Conservation (phyloP, 768 basidiomycete species). For the Chalciporus chontae region DNA sequence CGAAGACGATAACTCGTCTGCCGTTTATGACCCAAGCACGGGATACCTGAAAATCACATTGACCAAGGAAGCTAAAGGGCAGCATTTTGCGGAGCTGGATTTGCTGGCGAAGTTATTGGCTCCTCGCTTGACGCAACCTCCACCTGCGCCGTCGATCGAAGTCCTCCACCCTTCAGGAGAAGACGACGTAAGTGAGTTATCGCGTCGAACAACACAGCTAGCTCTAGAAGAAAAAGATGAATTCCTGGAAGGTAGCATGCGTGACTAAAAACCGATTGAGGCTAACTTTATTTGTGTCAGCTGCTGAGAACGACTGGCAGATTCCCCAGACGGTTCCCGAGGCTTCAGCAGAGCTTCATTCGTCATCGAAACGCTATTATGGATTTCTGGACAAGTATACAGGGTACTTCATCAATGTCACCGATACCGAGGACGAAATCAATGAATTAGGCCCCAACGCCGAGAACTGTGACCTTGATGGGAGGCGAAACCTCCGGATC, state of each 20-base stretch:
- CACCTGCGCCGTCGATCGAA: constrained; percentile 48
- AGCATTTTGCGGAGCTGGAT: constrained; percentile 75
- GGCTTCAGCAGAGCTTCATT: constrained; percentile 34
- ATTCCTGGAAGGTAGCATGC: constrained; percentile 49
- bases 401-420: constrained; percentile 71
- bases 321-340: constrained; percentile 60
- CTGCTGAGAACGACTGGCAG: constrained; percentile 77
- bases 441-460: constrained; percentile 72
- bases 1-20: constrained; percentile 64
- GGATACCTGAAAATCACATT: constrained; percentile 75
- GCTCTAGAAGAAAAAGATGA: constrained; percentile 52
- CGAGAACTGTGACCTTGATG: constrained; percentile 49
- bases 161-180: constrained; percentile 38
- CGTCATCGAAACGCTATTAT: constrained; percentile 50
- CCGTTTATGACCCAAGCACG: constrained; percentile 71
- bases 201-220: constrained; percentile 40
- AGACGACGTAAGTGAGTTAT: constrained; percentile 39
- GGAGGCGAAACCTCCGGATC: constrained; percentile 52
- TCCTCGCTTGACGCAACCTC: constrained; percentile 46
- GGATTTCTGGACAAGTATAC: constrained; percentile 75
- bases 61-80: constrained; percentile 62
- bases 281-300: constrained; percentile 37
- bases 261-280: neutral
- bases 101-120: constrained; percentile 74
- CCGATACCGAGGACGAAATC: constrained; percentile 76